Percentiles rank a stretch among this genome's conserved stretches.
phyloP scores from a whole-genome alignment of 371 early-diverging fungal genomes.

The Conidiobolus incongruus region DNA sequence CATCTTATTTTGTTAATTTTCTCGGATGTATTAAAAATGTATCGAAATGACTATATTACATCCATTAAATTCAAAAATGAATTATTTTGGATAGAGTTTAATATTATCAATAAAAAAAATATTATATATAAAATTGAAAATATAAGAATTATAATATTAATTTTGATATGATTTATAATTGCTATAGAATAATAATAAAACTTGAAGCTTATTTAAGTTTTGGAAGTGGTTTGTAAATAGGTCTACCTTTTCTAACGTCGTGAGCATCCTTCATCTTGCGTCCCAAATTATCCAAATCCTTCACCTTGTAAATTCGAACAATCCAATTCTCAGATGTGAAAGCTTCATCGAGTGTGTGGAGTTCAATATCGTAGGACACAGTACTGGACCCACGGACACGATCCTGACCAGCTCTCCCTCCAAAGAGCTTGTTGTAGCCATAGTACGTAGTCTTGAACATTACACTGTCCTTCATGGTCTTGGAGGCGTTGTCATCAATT shows the following conservation, averaged over 20 bases:
- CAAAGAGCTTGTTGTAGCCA: constrained; percentile 70
- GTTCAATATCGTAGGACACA: constrained; percentile 48
- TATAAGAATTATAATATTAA: no score
- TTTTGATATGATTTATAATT: no score
- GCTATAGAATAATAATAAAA: no score
- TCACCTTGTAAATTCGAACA: constrained; percentile 92
- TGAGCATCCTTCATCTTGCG: constrained; percentile 46
- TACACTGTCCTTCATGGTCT: constrained; percentile 70
- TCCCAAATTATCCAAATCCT: constrained; percentile 78
- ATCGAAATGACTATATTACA: no score
- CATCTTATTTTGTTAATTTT: no score
- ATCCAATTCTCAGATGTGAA: constrained; percentile 82
- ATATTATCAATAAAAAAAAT: no score
- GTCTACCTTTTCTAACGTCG: constrained; percentile 27
- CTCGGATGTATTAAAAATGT: no score
- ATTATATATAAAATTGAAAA: no score
- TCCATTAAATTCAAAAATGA: no score
- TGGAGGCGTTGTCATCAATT: constrained; percentile 73
- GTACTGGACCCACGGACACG: constrained; percentile 68
- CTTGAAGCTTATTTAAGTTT: neutral
- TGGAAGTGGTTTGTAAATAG: neutral
- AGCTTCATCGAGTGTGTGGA: constrained; percentile 78
- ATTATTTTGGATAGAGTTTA: no score
- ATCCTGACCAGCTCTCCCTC: constrained; percentile 50
- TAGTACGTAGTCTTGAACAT: constrained; percentile 97